A percentile compares a stretch with the other conserved stretches of the same genome.
These are phyloP conservation scores for Lichtheimia ornata DNA, from an alignment of 371 early-diverging fungal genomes.

Conservation along the genomic window DNA sequence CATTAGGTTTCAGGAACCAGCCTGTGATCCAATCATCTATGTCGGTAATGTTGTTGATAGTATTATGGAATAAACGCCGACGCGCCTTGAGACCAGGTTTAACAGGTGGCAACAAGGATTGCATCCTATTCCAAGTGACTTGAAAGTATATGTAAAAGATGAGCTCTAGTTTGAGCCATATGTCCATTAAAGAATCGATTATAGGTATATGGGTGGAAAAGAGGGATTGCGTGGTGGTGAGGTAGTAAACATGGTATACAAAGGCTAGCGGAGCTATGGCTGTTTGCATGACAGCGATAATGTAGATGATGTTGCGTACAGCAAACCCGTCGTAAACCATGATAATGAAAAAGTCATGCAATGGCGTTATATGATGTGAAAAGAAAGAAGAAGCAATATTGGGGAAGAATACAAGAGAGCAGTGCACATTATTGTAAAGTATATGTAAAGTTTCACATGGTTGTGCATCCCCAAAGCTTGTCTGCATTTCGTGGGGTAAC, in stretches of 20 bases:
- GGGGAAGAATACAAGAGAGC: too few relatives aligned
- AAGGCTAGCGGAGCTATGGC: constrained; percentile 51
- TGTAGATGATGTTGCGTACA: constrained; percentile 8
- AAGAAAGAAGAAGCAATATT: too few relatives aligned
- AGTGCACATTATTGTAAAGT: too few relatives aligned
- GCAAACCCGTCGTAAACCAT: too few relatives aligned
- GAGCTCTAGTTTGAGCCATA: constrained; percentile 55
- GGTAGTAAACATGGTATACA: constrained; percentile 46
- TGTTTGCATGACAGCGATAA: constrained; percentile 33
- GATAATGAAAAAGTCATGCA: too few relatives aligned
- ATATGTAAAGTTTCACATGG: too few relatives aligned
- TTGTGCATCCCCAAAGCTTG: too few relatives aligned
- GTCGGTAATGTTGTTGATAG: constrained; percentile 42
- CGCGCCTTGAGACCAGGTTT: constrained; percentile 35
- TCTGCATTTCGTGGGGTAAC: too few relatives aligned
- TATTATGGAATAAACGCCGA: constrained; percentile 39
- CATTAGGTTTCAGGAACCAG: constrained; percentile 44
- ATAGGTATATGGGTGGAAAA: constrained; percentile 31
- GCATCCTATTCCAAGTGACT: constrained; percentile 46
- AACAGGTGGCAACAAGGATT: constrained; percentile 29
- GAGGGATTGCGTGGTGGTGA: constrained; percentile 39
- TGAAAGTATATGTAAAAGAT: constrained; percentile 55
- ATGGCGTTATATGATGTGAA: too few relatives aligned
- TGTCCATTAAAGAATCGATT: constrained; percentile 37
- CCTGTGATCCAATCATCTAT: constrained; percentile 46